Percentiles rank a stretch among this genome's conserved stretches.
These are phyloP conservation scores for Debaryomyces sp. DNA, from an alignment of 1,139 yeast genomes.

Conservation along the genomic window DNA sequence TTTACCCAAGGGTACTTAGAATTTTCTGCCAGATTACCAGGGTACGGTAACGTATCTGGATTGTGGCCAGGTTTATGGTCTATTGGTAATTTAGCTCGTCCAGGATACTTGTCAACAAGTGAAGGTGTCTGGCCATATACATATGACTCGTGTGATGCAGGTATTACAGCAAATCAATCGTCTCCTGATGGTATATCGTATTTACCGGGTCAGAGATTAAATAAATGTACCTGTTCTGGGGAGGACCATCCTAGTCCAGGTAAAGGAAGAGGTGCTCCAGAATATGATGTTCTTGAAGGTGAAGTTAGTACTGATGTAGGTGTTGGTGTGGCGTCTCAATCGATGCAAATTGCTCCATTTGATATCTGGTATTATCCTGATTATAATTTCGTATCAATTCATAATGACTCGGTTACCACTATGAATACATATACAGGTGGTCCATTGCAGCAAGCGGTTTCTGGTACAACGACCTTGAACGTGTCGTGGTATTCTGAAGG, in stretches of 20 bases:
- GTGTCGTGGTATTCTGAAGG: slow-evolving; percentile 76
- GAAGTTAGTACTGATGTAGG: slow-evolving; percentile 47
- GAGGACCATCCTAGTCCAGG: slow-evolving; percentile 83
- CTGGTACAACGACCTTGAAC: slow-evolving; percentile 72
- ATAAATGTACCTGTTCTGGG: slow-evolving; percentile 69
- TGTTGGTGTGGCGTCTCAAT: slow-evolving; percentile 74
- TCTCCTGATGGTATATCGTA: slow-evolving; percentile 79
- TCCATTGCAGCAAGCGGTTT: slow-evolving; percentile 82
- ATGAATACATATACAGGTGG: slow-evolving; percentile 85
- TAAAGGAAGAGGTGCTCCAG: slow-evolving; percentile 86
- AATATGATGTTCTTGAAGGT: slow-evolving; percentile 84
- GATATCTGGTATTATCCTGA: slow-evolving; percentile 88
- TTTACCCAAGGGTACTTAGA: slow-evolving; percentile 77
- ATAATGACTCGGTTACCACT: slow-evolving; percentile 61
- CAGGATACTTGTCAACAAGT: slow-evolving; percentile 77
- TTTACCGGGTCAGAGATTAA: slow-evolving; percentile 76
- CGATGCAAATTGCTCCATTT: slow-evolving; percentile 80
- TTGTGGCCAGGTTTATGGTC: slow-evolving; percentile 94
- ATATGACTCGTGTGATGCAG: slow-evolving; percentile 80
- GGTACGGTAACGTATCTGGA: slow-evolving; percentile 68
- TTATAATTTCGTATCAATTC: slow-evolving; percentile 66
- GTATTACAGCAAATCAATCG: slow-evolving; percentile 88
- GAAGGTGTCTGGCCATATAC: slow-evolving; percentile 92
- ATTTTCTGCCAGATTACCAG: slow-evolving; percentile 71
- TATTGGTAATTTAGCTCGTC: slow-evolving; percentile 82